Evolutionary conservation across 139 green algal species (phyloP), one percentile per base, ranked within the genome.

Genomic region (Tetradesmus obliquus): DNA sequence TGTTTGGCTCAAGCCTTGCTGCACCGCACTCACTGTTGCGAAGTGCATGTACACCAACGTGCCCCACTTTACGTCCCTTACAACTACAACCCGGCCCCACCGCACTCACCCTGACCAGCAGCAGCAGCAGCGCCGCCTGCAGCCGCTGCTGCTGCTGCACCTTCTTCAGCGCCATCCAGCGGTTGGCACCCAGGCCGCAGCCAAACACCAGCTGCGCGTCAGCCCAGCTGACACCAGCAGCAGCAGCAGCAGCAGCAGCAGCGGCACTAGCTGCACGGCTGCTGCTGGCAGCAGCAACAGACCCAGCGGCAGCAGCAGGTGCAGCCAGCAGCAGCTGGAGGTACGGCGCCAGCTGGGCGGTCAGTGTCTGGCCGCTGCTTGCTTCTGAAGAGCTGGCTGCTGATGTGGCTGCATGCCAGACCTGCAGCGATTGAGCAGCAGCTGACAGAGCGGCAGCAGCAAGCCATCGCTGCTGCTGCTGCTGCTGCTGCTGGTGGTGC

Each of bases 281-380:
- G 12, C 57, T 82, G 62, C 62, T 55, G 84, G 19, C 84, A 89
- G 24, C 8, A 82, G 9, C 15, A 13, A 12, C 32, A 62, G 62
- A 19, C 69, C 51, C 84, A 80, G 55, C n/a, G 3, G 60, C 60
- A 82, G 60, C 84, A 51, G n/a, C 62, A 80, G 53, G 15, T 17
- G 54, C 79, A 60, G 79, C 9, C 82, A 87, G 82, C 82, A 87
- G 55, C 82, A 55, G 32, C 80, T 60, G 82, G 55, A 72, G 82
- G 51, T 72, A n/a, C 55, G 22, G 55, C 55, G 22, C 15, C 54
- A 19, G 55, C 17, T 87, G 55, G 6, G 6, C 8, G 8, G 15
- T 5, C 0, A 54, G 19, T 54, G 17, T n/a, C 3, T 13, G 13
- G n/a, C 8, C 12, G 55, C 60, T 54, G 82, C 82, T 6, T 15